Percentiles rank a stretch among this genome's conserved stretches.
These are phyloP conservation scores for Boletus sp. DNA, from an alignment of 768 basidiomycete genomes.

Conservation along the genomic window DNA sequence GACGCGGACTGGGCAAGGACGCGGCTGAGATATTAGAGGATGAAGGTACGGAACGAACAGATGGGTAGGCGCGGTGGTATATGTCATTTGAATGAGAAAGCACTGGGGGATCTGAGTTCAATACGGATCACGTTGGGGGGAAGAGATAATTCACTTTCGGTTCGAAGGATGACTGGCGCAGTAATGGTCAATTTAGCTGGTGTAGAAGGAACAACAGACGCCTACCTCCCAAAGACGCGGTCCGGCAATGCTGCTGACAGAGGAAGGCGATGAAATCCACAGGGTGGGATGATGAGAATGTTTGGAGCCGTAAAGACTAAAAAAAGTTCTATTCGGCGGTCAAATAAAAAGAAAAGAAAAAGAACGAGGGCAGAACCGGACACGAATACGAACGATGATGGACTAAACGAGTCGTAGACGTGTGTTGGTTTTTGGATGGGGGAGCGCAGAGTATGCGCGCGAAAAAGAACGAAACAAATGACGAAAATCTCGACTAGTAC, in stretches of 20 bases:
- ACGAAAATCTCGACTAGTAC: background rate
- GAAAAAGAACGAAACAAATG: conserved; percentile 6
- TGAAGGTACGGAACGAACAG: conserved; percentile 54
- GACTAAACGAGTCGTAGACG: background rate
- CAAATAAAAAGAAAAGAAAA: conserved; percentile 3
- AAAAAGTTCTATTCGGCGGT: background rate
- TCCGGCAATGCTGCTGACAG: conserved; percentile 1
- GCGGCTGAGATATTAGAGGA: conserved; percentile 25
- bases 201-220: background rate
- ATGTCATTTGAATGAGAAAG: conserved; percentile 47
- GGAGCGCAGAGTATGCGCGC: conserved; percentile 6
- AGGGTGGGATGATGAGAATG: conserved; percentile 3
- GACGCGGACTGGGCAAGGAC: conserved; percentile 37
- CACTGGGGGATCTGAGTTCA: conserved; percentile 25
- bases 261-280: conserved; percentile 5
- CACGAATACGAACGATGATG: background rate
- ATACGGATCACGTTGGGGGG: conserved; percentile 4
- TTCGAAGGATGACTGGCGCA: background rate
- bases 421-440: conserved; percentile 9
- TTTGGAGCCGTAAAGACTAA: background rate
- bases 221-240: conserved; percentile 14
- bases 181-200: background rate
- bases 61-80: conserved; percentile 61
- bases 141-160: conserved; percentile 22
- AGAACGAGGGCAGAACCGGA: background rate